Percentiles rank a stretch among this genome's conserved stretches.
Evolutionary conservation across 2,329 filamentous ascomycete species (phyloP).

Genomic region (Paracoccidioides lutzii): DNA sequence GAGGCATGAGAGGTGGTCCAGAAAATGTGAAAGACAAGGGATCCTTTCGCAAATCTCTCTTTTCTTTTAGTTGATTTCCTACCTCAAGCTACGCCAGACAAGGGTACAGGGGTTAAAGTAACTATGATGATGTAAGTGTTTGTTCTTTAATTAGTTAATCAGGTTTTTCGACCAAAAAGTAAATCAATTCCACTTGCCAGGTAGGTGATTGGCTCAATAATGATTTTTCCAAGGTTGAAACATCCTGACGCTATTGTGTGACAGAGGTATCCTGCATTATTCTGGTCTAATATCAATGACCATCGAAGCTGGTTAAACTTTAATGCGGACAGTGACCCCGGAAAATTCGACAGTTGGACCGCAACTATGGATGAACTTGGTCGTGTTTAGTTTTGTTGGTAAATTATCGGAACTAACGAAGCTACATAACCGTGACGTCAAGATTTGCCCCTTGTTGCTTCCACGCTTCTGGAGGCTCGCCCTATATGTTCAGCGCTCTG

Average conservation of each 20-base stretch:
- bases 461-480: neutral
- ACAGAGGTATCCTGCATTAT: too few relatives aligned
- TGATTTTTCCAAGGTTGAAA: too few relatives aligned
- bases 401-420: neutral
- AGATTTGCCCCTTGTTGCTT: neutral
- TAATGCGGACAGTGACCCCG: neutral
- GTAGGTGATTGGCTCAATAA: neutral
- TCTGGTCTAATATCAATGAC: too few relatives aligned
- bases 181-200: too few relatives aligned
- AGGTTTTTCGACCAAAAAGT: neutral
- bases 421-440: conserved; percentile 2
- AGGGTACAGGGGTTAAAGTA: too few relatives aligned
- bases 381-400: neutral
- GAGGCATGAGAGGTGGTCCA: too few relatives aligned
- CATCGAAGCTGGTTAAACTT: neutral
- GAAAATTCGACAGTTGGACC: neutral
- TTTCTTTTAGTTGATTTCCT: too few relatives aligned
- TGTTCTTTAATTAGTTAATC: neutral
- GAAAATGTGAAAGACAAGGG: too few relatives aligned
- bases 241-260: too few relatives aligned
- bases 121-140: neutral
- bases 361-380: neutral
- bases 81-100: too few relatives aligned
- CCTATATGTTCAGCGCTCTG: neutral
- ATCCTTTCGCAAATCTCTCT: too few relatives aligned